Evolutionary conservation across 495 filamentous ascomycete species (phyloP).

Genomic region (Penicillium bovifimosum): DNA sequence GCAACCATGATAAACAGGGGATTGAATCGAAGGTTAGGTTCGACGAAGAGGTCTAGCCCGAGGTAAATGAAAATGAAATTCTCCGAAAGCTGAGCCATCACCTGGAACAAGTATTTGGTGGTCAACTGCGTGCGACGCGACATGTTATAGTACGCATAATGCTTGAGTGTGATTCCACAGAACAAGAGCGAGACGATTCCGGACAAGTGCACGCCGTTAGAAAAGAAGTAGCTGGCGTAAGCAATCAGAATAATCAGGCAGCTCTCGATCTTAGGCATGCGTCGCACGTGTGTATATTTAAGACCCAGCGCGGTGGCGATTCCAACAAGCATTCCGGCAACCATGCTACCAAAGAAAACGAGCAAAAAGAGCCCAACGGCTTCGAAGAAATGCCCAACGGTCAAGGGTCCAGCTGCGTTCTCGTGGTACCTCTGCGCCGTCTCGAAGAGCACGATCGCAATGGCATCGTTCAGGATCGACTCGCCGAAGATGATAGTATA

Average conservation of each 20-base stretch:
- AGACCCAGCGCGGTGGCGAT: constrained; percentile 79
- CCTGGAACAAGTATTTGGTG: constrained; percentile 95
- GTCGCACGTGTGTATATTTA: constrained; percentile 87
- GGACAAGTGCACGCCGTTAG: constrained; percentile 89
- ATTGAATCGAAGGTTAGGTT: constrained; percentile 79
- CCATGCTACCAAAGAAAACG: constrained; percentile 90
- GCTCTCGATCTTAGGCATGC: constrained; percentile 94
- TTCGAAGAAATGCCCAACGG: constrained; percentile 73
- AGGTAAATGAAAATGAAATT: constrained; percentile 99
- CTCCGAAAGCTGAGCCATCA: constrained; percentile 90
- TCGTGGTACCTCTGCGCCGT: constrained; percentile 83
- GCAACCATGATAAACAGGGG: constrained; percentile 94
- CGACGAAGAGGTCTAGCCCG: constrained; percentile 88
- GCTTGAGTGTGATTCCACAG: constrained; percentile 96
- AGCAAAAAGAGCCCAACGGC: constrained; percentile 90
- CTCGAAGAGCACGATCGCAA: constrained; percentile 97
- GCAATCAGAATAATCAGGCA: constrained; percentile 89
- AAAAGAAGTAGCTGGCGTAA: constrained; percentile 95
- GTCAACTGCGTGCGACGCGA: constrained; percentile 94
- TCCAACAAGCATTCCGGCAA: constrained; percentile 82
- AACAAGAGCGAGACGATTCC: constrained; percentile 96
- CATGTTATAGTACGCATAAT: constrained; percentile 99
- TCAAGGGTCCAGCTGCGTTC: constrained; percentile 55
- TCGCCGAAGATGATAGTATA: constrained; percentile 99
- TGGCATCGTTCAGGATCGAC: constrained; percentile 95